Conservation (phyloP, 2,329 filamentous ascomycete species). For the Arachnomyces sp. region DNA sequence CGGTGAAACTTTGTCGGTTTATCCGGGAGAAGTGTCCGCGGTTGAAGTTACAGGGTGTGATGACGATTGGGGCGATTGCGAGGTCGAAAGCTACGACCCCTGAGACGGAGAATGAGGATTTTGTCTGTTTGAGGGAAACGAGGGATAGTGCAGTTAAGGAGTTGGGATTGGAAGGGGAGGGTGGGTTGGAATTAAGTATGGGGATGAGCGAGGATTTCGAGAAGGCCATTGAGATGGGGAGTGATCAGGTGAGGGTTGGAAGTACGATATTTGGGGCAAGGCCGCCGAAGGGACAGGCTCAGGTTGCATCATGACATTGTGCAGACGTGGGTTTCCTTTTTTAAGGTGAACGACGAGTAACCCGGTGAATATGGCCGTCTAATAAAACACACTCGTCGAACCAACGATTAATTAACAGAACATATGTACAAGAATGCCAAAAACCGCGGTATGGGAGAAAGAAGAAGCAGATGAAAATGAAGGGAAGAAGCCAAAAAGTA, state of each 20-base stretch:
- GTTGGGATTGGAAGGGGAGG: conserved; percentile 42
- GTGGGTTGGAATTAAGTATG: conserved; percentile 82
- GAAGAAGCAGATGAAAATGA: too few relatives aligned
- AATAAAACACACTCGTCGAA: too few relatives aligned
- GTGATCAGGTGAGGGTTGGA: conserved; percentile 81
- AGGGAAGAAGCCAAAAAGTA: background rate
- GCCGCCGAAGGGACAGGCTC: conserved; percentile 70
- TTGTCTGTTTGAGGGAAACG: conserved; percentile 59
- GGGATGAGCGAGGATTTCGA: conserved; percentile 98
- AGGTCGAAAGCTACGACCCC: conserved; percentile 64
- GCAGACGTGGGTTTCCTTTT: too few relatives aligned
- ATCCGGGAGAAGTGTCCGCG: conserved; percentile 65
- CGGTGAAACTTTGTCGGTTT: conserved; percentile 58
- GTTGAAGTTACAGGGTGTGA: conserved; percentile 70
- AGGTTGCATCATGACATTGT: conserved; percentile 42
- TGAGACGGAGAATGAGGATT: conserved; percentile 89
- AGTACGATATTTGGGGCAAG: conserved; percentile 89
- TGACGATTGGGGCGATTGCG: conserved; percentile 96
- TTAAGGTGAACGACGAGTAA: too few relatives aligned
- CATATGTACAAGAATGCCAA: too few relatives aligned
- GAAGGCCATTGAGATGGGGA: conserved; percentile 74
- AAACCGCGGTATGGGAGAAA: too few relatives aligned
- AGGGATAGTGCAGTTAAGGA: conserved; percentile 62
- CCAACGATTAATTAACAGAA: too few relatives aligned
- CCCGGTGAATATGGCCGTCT: too few relatives aligned